phyloP scores from a whole-genome alignment of 2,329 filamentous ascomycete species.

The Neocucurbitaria cava region DNA sequence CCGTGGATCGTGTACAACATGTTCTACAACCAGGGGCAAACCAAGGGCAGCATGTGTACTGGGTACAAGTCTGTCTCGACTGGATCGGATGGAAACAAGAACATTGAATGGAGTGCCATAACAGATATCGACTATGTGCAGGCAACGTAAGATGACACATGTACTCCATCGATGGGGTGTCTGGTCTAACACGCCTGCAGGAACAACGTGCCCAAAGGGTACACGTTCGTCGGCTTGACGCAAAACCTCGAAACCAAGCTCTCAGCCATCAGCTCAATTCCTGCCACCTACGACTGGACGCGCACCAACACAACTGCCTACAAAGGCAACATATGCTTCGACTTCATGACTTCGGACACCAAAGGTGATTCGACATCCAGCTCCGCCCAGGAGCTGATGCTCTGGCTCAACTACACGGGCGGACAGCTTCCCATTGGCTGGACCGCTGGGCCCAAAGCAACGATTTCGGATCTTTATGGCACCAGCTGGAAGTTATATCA shows the following conservation, averaged over 20 bases:
- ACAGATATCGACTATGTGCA: conserved; percentile 49
- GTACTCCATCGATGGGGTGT: too few relatives aligned
- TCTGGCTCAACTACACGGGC: conserved; percentile 55
- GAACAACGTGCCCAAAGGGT: conserved; percentile 52
- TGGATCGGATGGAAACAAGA: conserved; percentile 37
- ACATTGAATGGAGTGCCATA: conserved; percentile 50
- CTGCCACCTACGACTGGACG: conserved; percentile 51
- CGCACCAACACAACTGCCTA: conserved; percentile 51
- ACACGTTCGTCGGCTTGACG: conserved; percentile 55
- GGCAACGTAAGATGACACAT: conserved; percentile 15
- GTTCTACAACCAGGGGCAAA: conserved; percentile 53
- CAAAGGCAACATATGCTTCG: conserved; percentile 55
- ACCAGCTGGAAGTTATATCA: conserved; percentile 54
- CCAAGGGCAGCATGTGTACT: conserved; percentile 52
- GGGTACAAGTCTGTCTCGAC: conserved; percentile 45
- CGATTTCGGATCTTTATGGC: conserved; percentile 36
- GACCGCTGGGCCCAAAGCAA: conserved; percentile 24
- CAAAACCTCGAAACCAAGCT: conserved; percentile 52
- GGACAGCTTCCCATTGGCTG: conserved; percentile 56
- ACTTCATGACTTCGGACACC: conserved; percentile 55
- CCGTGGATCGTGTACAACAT: conserved; percentile 57
- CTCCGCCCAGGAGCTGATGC: conserved; percentile 53
- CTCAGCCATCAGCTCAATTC: conserved; percentile 50
- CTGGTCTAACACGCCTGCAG: conserved; percentile 25
- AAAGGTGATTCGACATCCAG: conserved; percentile 52